These are phyloP conservation scores for Fonsecaea erecta DNA, from an alignment of 2,329 filamentous ascomycete genomes.

Conservation along the genomic window DNA sequence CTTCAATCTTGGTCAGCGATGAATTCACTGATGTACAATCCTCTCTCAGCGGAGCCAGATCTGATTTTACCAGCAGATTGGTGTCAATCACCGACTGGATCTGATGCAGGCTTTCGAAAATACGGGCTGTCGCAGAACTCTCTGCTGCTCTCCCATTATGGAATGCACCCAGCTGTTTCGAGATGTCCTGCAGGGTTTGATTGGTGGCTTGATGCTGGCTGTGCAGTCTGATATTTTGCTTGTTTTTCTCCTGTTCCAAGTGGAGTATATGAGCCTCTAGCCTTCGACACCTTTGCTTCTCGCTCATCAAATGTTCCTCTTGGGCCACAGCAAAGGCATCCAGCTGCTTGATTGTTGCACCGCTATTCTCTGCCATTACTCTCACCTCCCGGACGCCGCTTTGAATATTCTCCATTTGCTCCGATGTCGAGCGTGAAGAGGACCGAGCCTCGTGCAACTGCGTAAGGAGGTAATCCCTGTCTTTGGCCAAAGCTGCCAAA, in stretches of 20 bases:
- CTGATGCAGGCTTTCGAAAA: constrained; percentile 8
- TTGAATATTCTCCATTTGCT: constrained; percentile 17
- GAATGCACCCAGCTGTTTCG: constrained; percentile 1
- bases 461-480: constrained; percentile 20
- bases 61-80: constrained; percentile 12
- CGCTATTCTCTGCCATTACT: constrained; percentile 3
- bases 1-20: not conserved
- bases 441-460: constrained; percentile 14
- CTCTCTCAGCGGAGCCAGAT: constrained; percentile 7
- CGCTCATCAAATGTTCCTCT: constrained; percentile 16
- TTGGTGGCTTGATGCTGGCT: constrained; percentile 4
- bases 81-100: constrained; percentile 8
- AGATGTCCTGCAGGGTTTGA: constrained; percentile 7
- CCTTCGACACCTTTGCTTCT: constrained; percentile 27
- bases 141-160: not conserved
- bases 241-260: constrained; percentile 23
- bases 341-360: constrained; percentile 7
- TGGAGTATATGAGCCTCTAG: constrained; percentile 28
- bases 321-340: constrained; percentile 9
- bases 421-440: not conserved
- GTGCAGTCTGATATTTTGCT: constrained; percentile 7
- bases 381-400: constrained; percentile 16
- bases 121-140: not conserved
- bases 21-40: not conserved
- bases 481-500: constrained; percentile 12